A percentile compares a stretch with the other conserved stretches of the same genome.
Evolutionary conservation across 345 rosid species (phyloP).

Genomic region (Pseudoturritis turrita): DNA sequence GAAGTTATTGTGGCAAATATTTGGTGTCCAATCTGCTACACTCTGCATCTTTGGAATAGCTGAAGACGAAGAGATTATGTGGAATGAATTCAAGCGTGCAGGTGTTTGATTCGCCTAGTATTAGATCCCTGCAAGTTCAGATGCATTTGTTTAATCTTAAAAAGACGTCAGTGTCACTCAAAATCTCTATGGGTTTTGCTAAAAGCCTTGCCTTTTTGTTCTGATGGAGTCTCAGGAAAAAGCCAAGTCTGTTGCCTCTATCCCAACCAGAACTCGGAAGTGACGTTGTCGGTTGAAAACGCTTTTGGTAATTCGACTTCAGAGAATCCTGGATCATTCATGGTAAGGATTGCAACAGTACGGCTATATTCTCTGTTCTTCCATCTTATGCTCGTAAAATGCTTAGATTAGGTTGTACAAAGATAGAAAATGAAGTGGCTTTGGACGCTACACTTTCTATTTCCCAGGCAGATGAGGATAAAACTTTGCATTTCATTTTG

Average conservation of each 20-base stretch:
- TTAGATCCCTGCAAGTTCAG: not conserved
- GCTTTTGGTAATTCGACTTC: slow-evolving; percentile 38
- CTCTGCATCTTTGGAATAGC: slow-evolving; percentile 82
- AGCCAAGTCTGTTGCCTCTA: slow-evolving; percentile 80
- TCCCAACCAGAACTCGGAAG: slow-evolving; percentile 65
- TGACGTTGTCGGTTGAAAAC: slow-evolving; percentile 49
- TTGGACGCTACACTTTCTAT: slow-evolving; percentile 16
- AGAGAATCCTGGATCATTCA: slow-evolving; percentile 21
- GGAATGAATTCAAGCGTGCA: slow-evolving; percentile 74
- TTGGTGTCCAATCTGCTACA: slow-evolving; percentile 77
- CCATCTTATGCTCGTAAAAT: not conserved
- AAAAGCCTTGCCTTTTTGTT: not conserved
- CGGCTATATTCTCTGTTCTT: slow-evolving; percentile 4
- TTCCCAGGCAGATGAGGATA: slow-evolving; percentile 43
- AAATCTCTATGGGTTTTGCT: not conserved
- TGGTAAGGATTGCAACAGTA: slow-evolving; percentile 33
- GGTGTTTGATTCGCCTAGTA: slow-evolving; percentile 35
- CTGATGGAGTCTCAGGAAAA: slow-evolving; percentile 51
- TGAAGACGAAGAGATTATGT: slow-evolving; percentile 92
- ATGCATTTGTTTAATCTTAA: not conserved
- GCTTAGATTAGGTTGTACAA: not conserved
- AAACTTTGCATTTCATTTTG: slow-evolving; percentile 61
- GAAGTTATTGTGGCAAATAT: slow-evolving; percentile 84
- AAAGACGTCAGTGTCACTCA: not conserved
- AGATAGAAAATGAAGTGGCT: not conserved